A percentile compares a stretch with the other conserved stretches of the same genome.
These are phyloP conservation scores for Penicillium concentricum DNA, from an alignment of 2,329 filamentous ascomycete genomes.

Conservation along the genomic window DNA sequence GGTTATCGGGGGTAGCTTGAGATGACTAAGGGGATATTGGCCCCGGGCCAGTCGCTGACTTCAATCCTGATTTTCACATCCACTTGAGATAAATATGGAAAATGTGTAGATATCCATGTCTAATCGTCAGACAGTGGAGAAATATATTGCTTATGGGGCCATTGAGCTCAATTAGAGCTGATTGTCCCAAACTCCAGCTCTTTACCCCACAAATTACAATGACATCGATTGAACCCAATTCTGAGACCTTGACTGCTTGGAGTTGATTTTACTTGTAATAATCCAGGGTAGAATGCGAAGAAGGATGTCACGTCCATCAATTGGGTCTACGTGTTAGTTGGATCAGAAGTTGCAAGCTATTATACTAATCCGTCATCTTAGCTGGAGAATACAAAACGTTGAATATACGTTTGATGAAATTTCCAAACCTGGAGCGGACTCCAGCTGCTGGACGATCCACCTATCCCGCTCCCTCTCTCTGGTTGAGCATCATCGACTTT, in stretches of 20 bases:
- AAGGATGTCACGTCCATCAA: not conserved
- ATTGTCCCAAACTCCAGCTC: not conserved
- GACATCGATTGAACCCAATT: conserved; percentile 5
- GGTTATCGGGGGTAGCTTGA: not conserved
- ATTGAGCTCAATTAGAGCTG: not conserved
- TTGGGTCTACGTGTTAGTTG: not conserved
- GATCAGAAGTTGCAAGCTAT: not conserved
- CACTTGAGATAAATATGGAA: not conserved
- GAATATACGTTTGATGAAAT: not conserved
- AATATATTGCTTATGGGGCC: not conserved
- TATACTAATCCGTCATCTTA: not conserved
- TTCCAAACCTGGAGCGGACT: not conserved
- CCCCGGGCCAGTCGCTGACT: not conserved
- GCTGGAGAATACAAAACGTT: not conserved
- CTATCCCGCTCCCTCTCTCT: not conserved
- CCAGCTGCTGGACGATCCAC: not conserved
- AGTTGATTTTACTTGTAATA: not conserved
- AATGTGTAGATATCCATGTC: not conserved
- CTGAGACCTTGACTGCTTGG: not conserved
- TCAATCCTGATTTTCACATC: not conserved
- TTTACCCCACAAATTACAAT: conserved; percentile 2
- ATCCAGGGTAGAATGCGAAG: not conserved
- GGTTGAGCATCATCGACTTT: conserved; percentile 12
- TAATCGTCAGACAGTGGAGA: conserved; percentile 1
- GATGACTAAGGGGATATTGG: conserved; percentile 1